These are phyloP conservation scores for Rutstroemia sp. DNA, from an alignment of 2,329 filamentous ascomycete genomes.

Conservation along the genomic window DNA sequence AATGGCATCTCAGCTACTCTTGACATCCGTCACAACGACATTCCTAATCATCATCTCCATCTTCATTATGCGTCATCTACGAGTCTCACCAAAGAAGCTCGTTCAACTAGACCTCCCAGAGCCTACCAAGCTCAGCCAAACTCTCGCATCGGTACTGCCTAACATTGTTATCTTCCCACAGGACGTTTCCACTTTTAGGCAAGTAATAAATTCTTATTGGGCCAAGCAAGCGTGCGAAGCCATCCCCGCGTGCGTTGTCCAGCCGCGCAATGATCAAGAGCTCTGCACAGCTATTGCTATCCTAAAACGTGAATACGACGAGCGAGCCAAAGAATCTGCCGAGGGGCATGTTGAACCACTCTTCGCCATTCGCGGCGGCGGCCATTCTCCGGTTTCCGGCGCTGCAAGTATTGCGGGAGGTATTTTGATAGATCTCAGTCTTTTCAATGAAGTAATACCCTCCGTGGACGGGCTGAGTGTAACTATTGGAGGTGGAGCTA, in stretches of 20 bases:
- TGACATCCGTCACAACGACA: not conserved
- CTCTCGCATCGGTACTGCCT: not conserved
- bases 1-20: not conserved
- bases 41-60: too few species aligned
- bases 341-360: not conserved
- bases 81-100: not conserved
- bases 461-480: slow-evolving; percentile 20
- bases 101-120: not conserved
- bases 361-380: slow-evolving; percentile 22
- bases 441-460: slow-evolving; percentile 22
- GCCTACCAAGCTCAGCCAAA: not conserved
- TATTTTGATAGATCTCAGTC: slow-evolving; percentile 40
- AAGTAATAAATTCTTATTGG: slow-evolving; percentile 7
- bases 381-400: slow-evolving; percentile 30
- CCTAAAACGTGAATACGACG: not conserved
- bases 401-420: slow-evolving; percentile 44
- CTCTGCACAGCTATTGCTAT: slow-evolving; percentile 5
- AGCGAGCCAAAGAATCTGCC: not conserved
- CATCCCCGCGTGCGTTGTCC: slow-evolving; percentile 7
- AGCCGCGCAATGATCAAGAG: slow-evolving; percentile 4
- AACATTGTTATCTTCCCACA: not conserved
- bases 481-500: slow-evolving; percentile 31
- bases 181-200: not conserved
- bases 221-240: slow-evolving; percentile 7
- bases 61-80: not conserved